These are phyloP conservation scores for Candida anglica DNA, from an alignment of 805 yeast genomes.

Conservation along the genomic window DNA sequence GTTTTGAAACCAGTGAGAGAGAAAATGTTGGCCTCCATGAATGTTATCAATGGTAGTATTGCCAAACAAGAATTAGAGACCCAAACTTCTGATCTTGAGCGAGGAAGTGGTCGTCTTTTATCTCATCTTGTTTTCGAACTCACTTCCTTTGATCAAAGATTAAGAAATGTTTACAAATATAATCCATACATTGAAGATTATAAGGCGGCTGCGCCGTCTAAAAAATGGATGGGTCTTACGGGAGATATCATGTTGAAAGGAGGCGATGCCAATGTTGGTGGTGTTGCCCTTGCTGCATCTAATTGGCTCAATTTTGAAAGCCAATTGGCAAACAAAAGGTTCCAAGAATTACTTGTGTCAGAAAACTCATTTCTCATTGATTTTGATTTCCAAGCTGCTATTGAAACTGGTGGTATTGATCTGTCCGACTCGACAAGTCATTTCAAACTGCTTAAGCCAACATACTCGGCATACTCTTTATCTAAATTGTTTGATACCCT, in stretches of 20 bases:
- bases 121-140: constrained; percentile 59
- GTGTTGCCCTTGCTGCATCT: constrained; percentile 17
- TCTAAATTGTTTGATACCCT: constrained; percentile 54
- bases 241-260: constrained; percentile 33
- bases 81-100: background rate
- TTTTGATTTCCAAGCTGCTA: constrained; percentile 39
- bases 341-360: constrained; percentile 45
- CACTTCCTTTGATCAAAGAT: constrained; percentile 51
- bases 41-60: constrained; percentile 5
- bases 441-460: constrained; percentile 39
- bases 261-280: constrained; percentile 29
- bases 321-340: constrained; percentile 47
- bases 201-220: constrained; percentile 12
- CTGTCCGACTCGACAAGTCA: constrained; percentile 1
- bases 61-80: background rate
- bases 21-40: constrained; percentile 27
- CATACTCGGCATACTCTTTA: constrained; percentile 57
- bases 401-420: constrained; percentile 18
- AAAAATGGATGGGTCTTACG: constrained; percentile 46
- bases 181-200: constrained; percentile 31
- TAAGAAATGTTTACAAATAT: constrained; percentile 43
- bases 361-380: constrained; percentile 56
- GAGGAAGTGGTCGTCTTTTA: constrained; percentile 37
- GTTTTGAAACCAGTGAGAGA: constrained; percentile 43
- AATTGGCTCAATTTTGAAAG: constrained; percentile 55